A percentile compares a stretch with the other conserved stretches of the same genome.
Evolutionary conservation across 495 filamentous ascomycete species (phyloP).

Genomic region (Wilcoxina mikolae): DNA sequence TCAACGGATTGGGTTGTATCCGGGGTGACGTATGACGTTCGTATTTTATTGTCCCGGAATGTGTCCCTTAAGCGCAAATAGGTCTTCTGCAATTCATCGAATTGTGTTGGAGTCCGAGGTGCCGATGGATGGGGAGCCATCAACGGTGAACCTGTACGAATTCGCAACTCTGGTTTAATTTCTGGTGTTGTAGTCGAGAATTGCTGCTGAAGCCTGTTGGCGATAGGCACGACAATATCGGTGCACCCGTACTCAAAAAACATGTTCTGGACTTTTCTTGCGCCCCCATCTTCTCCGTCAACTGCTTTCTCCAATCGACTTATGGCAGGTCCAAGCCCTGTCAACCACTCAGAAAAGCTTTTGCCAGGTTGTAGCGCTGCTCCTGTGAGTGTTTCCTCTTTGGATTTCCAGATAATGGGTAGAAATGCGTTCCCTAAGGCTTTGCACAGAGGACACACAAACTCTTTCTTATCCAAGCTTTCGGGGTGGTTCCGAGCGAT

Average conservation of each 20-base stretch:
- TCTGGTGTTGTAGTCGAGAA: not conserved
- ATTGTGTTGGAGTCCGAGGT: not conserved
- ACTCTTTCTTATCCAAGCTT: slow-evolving; percentile 58
- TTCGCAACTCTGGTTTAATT: not conserved
- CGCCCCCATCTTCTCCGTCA: slow-evolving; percentile 31
- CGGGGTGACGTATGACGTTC: slow-evolving; percentile 31
- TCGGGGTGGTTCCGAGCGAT: slow-evolving; percentile 90
- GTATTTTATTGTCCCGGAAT: slow-evolving; percentile 54
- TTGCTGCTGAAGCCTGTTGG: slow-evolving; percentile 40
- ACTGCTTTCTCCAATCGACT: slow-evolving; percentile 51
- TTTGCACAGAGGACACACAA: slow-evolving; percentile 96
- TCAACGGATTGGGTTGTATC: slow-evolving; percentile 1
- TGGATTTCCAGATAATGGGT: slow-evolving; percentile 87
- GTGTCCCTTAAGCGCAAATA: slow-evolving; percentile 72
- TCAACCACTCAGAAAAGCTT: slow-evolving; percentile 51
- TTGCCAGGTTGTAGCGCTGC: slow-evolving; percentile 44
- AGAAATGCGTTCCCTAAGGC: slow-evolving; percentile 90
- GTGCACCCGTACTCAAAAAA: slow-evolving; percentile 50
- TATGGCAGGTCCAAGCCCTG: slow-evolving; percentile 32
- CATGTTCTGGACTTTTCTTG: slow-evolving; percentile 39
- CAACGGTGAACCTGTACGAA: not conserved
- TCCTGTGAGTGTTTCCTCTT: slow-evolving; percentile 59
- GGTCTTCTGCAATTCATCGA: slow-evolving; percentile 56
- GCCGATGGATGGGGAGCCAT: slow-evolving; percentile 1
- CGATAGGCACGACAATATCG: slow-evolving; percentile 45